Evolutionary conservation across 2,329 filamentous ascomycete genomes (phyloP), one percentile per base, ranked within the genome.

Genomic region (Venturiaceae sp.): DNA sequence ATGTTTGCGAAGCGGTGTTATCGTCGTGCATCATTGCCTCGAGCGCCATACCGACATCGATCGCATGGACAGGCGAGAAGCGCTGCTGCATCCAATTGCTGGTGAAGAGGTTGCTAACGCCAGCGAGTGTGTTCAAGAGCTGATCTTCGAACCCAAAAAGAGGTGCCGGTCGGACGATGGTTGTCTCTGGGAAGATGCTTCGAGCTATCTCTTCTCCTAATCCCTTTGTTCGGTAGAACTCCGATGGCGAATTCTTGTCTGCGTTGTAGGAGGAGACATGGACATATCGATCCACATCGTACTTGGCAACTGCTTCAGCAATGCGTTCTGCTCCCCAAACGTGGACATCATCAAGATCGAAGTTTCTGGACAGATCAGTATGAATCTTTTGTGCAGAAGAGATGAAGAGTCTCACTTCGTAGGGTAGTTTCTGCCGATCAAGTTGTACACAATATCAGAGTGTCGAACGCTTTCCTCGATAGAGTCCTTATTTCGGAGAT

Each of bases 221-320:
- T 80, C 92, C 87, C 87, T 99, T 99, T 65, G 91, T 95, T 61
- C 87, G 80, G 75, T 88, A 96, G 81, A 92, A 99, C 68, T 94
- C 89, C 11, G 90, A 92, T 2, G 85, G 74, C 19, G 92, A 97
- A 65, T 88, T 80, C 46, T 83, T 80, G 72, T 87, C 79, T 60
- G 90, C 92, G 69, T 92, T 97, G 81, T 95, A 92, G 33, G 92
- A 96, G 9, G 94, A 99, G 66, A 99, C 86, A 67, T 99, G 94
- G 64, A 99, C 91, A 74, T 90, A 99, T 64, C 94, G 86, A 75
- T 99, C 94, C 65, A 96, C 85, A 68, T 99, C 92, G 75, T 99
- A 99, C 76, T 99, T 99, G 67, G 92, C 94, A 57, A 91, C 90
- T 57, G 94, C 91, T 71, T 96, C 90, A 55, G 84, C 90, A 67